These are phyloP conservation scores for Pichia manshurica DNA, from an alignment of 805 yeast species.

Conservation along the genomic window DNA sequence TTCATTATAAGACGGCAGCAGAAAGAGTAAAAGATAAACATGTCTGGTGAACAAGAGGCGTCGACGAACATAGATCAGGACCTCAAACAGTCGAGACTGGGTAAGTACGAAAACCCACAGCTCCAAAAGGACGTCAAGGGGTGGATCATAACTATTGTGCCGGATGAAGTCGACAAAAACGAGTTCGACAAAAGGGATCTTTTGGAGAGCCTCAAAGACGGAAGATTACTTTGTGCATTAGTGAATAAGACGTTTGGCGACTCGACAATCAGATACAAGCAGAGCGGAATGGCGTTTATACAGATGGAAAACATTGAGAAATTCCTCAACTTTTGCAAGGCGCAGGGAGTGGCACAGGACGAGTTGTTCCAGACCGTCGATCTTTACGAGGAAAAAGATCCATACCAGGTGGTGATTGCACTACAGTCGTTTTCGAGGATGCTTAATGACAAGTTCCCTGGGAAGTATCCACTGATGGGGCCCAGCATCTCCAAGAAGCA, in stretches of 20 bases:
- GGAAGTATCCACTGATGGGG: slow-evolving; percentile 48
- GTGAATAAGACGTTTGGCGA: slow-evolving; percentile 37
- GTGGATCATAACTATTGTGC: slow-evolving; percentile 48
- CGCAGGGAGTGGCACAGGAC: slow-evolving; percentile 69
- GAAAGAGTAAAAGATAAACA: no score
- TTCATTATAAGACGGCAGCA: no score
- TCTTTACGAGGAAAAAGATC: slow-evolving; percentile 66
- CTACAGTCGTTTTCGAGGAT: slow-evolving; percentile 68
- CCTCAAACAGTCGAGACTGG: slow-evolving; percentile 41
- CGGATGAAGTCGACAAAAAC: slow-evolving; percentile 22
- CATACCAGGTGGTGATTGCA: slow-evolving; percentile 71
- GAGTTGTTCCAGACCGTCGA: slow-evolving; percentile 78
- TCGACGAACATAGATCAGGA: slow-evolving; percentile 60
- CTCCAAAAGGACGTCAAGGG: slow-evolving; percentile 33
- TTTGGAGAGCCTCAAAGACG: slow-evolving; percentile 54
- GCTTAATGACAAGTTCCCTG: slow-evolving; percentile 48
- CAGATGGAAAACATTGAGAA: slow-evolving; percentile 82
- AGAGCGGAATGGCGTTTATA: slow-evolving; percentile 67
- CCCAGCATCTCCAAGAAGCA: slow-evolving; percentile 47
- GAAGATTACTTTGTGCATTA: slow-evolving; percentile 47
- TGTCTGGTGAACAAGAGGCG: slow-evolving; percentile 8
- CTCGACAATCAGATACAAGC: slow-evolving; percentile 42
- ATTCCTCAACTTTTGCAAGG: slow-evolving; percentile 57
- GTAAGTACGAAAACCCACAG: slow-evolving; percentile 41
- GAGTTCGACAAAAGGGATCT: slow-evolving; percentile 34